phyloP scores from a whole-genome alignment of 257 asterid genomes.

The Solanum chaucha region DNA sequence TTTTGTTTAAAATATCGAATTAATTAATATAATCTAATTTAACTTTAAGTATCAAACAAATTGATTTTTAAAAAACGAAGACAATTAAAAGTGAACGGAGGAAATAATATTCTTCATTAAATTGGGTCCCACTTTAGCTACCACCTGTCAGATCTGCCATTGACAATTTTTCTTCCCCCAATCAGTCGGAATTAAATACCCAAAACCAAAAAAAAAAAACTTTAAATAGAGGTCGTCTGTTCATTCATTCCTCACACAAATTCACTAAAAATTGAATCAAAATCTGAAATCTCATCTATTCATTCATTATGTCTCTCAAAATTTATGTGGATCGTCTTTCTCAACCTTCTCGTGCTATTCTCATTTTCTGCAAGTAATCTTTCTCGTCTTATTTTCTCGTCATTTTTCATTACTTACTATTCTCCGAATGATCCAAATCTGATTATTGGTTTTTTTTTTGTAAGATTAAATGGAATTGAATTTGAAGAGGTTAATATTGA shows the following conservation, averaged over 20 bases:
- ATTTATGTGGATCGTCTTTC: slow-evolving; percentile 78
- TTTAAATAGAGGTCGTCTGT: background rate
- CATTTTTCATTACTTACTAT: background rate
- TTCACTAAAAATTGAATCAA: background rate
- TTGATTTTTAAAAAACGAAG: too few relatives aligned
- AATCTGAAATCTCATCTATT: background rate
- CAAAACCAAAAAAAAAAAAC: background rate
- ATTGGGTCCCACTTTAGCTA: background rate
- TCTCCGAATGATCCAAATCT: background rate
- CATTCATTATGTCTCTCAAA: slow-evolving; percentile 35
- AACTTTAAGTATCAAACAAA: too few relatives aligned
- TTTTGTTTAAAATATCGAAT: too few relatives aligned
- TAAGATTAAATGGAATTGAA: slow-evolving; percentile 67
- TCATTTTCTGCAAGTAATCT: slow-evolving; percentile 89
- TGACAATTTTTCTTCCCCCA: background rate
- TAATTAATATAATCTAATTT: too few relatives aligned
- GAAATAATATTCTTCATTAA: background rate
- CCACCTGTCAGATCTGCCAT: background rate
- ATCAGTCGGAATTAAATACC: background rate
- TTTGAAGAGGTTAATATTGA: slow-evolving; percentile 70
- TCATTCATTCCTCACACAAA: background rate
- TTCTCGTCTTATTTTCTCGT: background rate
- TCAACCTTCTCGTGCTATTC: slow-evolving; percentile 84
- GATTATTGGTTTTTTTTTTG: background rate
- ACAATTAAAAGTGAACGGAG: too few relatives aligned